Evolutionary conservation across 495 filamentous ascomycete species (phyloP).

Genomic region (Tuber magnatum): DNA sequence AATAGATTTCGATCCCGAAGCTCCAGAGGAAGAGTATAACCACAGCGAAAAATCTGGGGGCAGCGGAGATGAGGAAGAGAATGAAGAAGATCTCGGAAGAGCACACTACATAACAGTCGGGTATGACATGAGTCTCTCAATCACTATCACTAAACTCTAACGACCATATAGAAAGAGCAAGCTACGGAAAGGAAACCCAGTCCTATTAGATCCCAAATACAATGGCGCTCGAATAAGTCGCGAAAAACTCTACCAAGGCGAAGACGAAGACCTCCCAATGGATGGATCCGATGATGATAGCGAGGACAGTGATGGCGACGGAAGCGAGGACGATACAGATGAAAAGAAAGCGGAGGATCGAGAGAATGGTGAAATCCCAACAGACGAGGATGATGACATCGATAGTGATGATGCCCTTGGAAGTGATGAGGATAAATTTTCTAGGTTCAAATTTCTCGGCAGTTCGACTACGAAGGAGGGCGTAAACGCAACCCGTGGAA

Average conservation of each 20-base stretch:
- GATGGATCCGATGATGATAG: conserved; percentile 46
- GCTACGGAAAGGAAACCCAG: conserved; percentile 63
- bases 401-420: conserved; percentile 58
- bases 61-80: conserved; percentile 30
- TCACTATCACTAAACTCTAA: conserved; percentile 20
- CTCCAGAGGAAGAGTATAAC: conserved; percentile 46
- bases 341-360: conserved; percentile 18
- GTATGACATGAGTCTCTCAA: conserved; percentile 45
- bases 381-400: conserved; percentile 51
- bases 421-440: conserved; percentile 56
- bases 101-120: conserved; percentile 82
- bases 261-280: conserved; percentile 39
- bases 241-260: conserved; percentile 51
- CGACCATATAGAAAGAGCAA: conserved; percentile 62
- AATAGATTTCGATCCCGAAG: conserved; percentile 84
- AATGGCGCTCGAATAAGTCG: conserved; percentile 70
- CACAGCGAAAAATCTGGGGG: conserved; percentile 51
- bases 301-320: conserved; percentile 40
- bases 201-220: conserved; percentile 70
- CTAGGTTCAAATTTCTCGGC: conserved; percentile 50
- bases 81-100: conserved; percentile 51
- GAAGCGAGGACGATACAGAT: conserved; percentile 23
- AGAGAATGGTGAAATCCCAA: conserved; percentile 44
- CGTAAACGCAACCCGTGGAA: conserved; percentile 45
- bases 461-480: conserved; percentile 45